A percentile compares a stretch with the other conserved stretches of the same genome.
Evolutionary conservation across 305 asterid genomes (phyloP).

Genomic region (Rubia peregrina): DNA sequence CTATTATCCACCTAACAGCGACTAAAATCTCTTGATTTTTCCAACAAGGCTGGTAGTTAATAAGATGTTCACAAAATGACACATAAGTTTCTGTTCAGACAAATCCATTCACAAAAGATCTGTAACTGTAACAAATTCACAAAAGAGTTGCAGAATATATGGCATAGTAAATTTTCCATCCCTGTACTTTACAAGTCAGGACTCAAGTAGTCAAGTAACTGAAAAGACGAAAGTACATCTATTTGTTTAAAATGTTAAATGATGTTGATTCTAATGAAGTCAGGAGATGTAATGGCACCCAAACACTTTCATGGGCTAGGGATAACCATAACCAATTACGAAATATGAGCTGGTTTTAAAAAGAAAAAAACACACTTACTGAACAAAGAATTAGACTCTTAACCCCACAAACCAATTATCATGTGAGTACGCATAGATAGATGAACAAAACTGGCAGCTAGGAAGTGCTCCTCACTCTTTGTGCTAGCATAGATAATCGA

Average conservation of each 20-base stretch:
- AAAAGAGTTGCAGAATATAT: not conserved
- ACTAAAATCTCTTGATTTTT: not conserved
- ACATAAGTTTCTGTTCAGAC: not conserved
- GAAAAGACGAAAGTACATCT: not conserved
- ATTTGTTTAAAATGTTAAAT: not conserved
- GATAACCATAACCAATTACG: not conserved
- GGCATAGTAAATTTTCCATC: not conserved
- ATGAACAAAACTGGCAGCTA: conserved; percentile 24
- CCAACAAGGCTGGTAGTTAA: not conserved
- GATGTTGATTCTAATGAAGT: not conserved
- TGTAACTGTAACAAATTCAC: not conserved
- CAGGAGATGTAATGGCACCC: not conserved
- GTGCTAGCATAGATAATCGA: conserved; percentile 81
- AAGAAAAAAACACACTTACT: not conserved
- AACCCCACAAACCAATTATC: not conserved
- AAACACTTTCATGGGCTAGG: conserved; percentile 5
- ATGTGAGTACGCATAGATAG: not conserved
- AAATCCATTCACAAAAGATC: not conserved
- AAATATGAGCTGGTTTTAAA: not conserved
- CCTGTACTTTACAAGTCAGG: not conserved
- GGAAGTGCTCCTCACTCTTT: conserved; percentile 72
- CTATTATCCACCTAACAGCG: not conserved
- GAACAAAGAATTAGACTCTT: not conserved
- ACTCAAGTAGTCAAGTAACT: not conserved
- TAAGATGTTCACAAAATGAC: not conserved